Base-by-base conservation (phyloP, 441 rosid species). In the Hypseocharis bilobata region DNA sequence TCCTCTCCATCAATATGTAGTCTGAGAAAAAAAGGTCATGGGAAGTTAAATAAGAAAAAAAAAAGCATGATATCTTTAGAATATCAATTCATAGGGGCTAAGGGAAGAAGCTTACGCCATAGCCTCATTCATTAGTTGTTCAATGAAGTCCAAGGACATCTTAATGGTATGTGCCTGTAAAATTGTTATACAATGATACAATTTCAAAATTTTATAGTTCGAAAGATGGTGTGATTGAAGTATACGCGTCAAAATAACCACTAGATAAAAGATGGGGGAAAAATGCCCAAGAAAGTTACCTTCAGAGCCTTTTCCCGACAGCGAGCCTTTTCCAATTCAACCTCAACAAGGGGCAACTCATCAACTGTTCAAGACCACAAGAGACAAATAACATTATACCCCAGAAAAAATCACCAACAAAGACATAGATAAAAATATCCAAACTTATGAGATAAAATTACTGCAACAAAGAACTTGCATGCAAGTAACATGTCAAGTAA, bases 251-350 rank as follows among this genome's bases (percentile, higher is more conserved):
- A 61, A 54, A 25, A 36, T 28, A 45, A 34, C 20, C 45, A 13
- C 45, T 5, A 54, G 47, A 36, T 16, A 16, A 22, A 62, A 13
- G 17, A 34, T 6, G 60, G 56, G 60, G 20, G 32, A 8, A 57
- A 28, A 3, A 7, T 25, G 38, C 36, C n/a, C n/a, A n/a, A 65
- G 44, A 11, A 29, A 42, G 56, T 66, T 78, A 92, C 98, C 87
- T 80, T 85, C 70, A 55, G 68, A 63, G 91, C 97, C 72, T 85
- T 88, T 61, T 69, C 86, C 70, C 96, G 79, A 78, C 97, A 93
- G 70, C 75, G 70, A 66, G 97, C 95, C 84, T 88, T 90, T 78
- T 81, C 84, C 83, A 90, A 72, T 83, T 90, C 98, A 78, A 76
- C 75, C 78, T 86, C 89, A 70, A 88, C 80, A 60, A 78, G 75